Percentiles rank a stretch among this genome's conserved stretches.
Conservation (phyloP, 805 yeast species). For the Starmerella floris region DNA sequence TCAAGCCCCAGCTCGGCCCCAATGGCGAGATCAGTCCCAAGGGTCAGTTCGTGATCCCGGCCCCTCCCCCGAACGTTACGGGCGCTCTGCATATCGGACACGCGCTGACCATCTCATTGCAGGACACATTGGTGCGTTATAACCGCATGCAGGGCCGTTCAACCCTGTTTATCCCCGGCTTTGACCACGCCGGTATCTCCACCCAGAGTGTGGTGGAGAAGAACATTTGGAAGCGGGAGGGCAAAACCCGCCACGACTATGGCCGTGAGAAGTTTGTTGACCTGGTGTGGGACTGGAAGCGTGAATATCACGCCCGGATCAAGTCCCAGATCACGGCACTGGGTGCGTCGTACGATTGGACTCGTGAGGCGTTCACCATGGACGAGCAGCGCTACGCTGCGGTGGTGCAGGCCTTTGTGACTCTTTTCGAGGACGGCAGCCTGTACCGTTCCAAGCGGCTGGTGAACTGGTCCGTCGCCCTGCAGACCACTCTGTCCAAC, state of each 20-base stretch:
- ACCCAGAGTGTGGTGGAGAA: conserved; percentile 98
- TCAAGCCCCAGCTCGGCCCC: conserved; percentile 68
- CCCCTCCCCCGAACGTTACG: conserved; percentile 99
- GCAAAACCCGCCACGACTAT: conserved; percentile 83
- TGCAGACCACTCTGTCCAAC: conserved; percentile 91
- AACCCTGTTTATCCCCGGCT: conserved; percentile 84
- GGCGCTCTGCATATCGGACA: conserved; percentile 99
- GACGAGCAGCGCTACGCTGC: conserved; percentile 65
- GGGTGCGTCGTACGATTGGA: conserved; percentile 97
- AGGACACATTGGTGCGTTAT: conserved; percentile 83
- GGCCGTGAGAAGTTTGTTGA: conserved; percentile 83
- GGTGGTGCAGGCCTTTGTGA: conserved; percentile 82
- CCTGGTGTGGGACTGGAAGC: conserved; percentile 98
- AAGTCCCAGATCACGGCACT: conserved; percentile 69
- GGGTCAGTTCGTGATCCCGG: conserved; percentile 81
- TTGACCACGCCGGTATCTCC: conserved; percentile 98
- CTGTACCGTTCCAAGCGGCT: conserved; percentile 87
- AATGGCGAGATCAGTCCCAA: conserved; percentile 68
- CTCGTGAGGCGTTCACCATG: conserved; percentile 84
- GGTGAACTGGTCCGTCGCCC: conserved; percentile 90
- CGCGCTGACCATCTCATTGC: conserved; percentile 88
- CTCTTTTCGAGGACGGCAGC: conserved; percentile 84
- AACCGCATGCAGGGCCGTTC: conserved; percentile 97
- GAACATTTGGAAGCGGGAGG: conserved; percentile 76
- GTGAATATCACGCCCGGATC: conserved; percentile 76